phyloP scores from a whole-genome alignment of 495 filamentous ascomycete genomes.

The Terfezia claveryi region DNA sequence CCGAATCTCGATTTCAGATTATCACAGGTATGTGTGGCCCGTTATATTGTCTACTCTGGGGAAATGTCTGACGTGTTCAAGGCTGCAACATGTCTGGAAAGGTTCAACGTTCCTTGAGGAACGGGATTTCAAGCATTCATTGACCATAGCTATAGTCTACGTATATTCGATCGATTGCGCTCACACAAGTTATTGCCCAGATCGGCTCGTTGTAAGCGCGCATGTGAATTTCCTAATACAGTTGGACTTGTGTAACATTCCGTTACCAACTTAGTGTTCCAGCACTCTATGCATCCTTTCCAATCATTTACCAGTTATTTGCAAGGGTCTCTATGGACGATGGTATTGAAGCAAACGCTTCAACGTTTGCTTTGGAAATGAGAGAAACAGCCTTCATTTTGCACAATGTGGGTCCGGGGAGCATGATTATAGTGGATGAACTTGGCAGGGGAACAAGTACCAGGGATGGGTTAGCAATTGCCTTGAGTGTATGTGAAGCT shows the following conservation, averaged over 20 bases:
- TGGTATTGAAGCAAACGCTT: slow-evolving; percentile 73
- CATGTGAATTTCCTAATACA: slow-evolving; percentile 4
- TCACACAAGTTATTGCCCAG: slow-evolving; percentile 81
- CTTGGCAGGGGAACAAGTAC: slow-evolving; percentile 82
- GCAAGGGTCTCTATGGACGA: slow-evolving; percentile 72
- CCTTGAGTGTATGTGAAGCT: slow-evolving; percentile 71
- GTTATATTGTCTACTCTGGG: slow-evolving; percentile 12
- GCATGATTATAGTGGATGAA: slow-evolving; percentile 77
- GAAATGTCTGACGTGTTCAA: slow-evolving; percentile 2
- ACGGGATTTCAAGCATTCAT: no score
- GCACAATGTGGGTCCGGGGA: slow-evolving; percentile 35
- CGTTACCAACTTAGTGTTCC: slow-evolving; percentile 33
- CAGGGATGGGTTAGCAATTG: slow-evolving; percentile 69
- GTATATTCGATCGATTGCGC: slow-evolving; percentile 68
- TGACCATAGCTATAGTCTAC: slow-evolving; percentile 29
- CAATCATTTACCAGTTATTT: slow-evolving; percentile 64
- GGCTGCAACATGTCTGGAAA: slow-evolving; percentile 99
- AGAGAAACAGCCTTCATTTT: slow-evolving; percentile 84
- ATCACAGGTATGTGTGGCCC: slow-evolving; percentile 33
- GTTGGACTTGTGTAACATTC: not conserved
- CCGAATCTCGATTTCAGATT: slow-evolving; percentile 64
- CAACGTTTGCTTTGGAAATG: slow-evolving; percentile 90
- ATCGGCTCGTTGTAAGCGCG: slow-evolving; percentile 48
- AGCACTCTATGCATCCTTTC: slow-evolving; percentile 59
- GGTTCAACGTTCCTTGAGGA: slow-evolving; percentile 15